These are phyloP conservation scores for Haemoproteus tartakovskyi DNA, from an alignment of 169 alveolate genomes.

Conservation along the genomic window DNA sequence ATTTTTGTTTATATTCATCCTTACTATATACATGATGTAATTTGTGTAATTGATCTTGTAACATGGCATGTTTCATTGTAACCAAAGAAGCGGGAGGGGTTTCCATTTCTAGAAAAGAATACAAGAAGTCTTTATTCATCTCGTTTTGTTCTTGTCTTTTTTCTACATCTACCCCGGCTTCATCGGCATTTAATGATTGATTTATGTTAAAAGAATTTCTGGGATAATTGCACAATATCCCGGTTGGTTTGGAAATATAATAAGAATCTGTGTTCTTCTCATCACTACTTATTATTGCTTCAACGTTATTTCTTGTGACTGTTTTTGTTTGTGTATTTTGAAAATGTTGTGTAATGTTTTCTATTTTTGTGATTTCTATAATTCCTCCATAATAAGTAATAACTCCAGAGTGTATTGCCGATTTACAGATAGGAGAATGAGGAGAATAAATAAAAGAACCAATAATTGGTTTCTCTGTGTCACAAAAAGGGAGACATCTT, in stretches of 20 bases:
- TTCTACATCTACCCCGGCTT: too few species aligned
- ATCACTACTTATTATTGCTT: slow-evolving; percentile 14
- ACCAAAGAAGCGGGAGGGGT: slow-evolving; percentile 41
- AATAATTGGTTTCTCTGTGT: slow-evolving; percentile 18
- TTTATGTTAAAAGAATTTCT: slow-evolving; percentile 23
- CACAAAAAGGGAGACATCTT: slow-evolving; percentile 46
- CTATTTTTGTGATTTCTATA: slow-evolving; percentile 29
- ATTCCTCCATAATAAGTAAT: slow-evolving; percentile 67
- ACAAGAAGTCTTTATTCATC: too few species aligned
- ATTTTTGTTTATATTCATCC: slow-evolving; percentile 9
- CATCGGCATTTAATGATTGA: slow-evolving; percentile 11
- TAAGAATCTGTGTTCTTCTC: slow-evolving; percentile 22
- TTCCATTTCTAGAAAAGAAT: too few species aligned
- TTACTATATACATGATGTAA: slow-evolving; percentile 35
- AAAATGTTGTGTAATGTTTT: slow-evolving; percentile 32
- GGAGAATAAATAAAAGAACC: slow-evolving; percentile 70
- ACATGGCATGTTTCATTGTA: slow-evolving; percentile 27
- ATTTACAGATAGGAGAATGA: slow-evolving; percentile 70
- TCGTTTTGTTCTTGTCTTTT: too few species aligned
- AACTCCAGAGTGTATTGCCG: slow-evolving; percentile 74
- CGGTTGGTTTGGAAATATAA: slow-evolving; percentile 52
- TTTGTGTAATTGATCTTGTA: slow-evolving; percentile 19
- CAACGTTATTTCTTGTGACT: slow-evolving; percentile 29
- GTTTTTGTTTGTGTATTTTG: slow-evolving; percentile 13
- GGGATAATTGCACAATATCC: slow-evolving; percentile 36